Conservation (phyloP, 108 stramenopile species). For the Schizochytrium sp. region DNA sequence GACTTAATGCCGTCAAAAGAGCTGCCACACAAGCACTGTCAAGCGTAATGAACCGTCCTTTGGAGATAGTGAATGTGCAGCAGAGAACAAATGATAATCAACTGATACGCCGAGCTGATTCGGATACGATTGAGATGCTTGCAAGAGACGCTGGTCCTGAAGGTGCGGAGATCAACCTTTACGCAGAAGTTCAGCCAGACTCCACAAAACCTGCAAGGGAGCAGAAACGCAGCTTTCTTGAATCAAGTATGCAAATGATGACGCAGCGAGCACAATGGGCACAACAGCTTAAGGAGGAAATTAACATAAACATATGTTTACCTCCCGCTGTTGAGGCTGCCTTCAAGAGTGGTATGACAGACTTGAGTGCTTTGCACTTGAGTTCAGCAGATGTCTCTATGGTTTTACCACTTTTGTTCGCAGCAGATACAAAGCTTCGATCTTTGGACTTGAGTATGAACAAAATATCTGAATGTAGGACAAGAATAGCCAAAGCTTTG, state of each 20-base stretch:
- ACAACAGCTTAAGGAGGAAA: conserved; percentile 2
- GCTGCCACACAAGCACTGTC: background rate
- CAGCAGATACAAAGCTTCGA: background rate
- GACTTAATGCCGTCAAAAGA: background rate
- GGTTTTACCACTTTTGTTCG: too few species aligned
- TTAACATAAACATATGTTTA: background rate
- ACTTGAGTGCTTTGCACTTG: too few species aligned
- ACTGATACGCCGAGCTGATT: too few species aligned
- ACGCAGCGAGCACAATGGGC: background rate
- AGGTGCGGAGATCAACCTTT: too few species aligned
- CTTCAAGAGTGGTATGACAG: background rate
- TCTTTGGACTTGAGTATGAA: background rate
- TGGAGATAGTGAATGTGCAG: too few species aligned
- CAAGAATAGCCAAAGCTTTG: background rate
- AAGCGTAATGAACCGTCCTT: background rate
- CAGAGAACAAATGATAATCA: too few species aligned
- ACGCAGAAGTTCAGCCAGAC: too few species aligned
- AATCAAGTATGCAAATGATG: background rate
- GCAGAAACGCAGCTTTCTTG: background rate
- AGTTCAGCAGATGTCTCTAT: too few species aligned
- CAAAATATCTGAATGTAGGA: background rate
- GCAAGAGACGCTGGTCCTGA: too few species aligned
- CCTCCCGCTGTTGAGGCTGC: conserved; percentile 5
- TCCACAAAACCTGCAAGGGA: too few species aligned
- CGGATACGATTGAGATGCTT: too few species aligned